phyloP scores from a whole-genome alignment of 2,329 filamentous ascomycete species.

The Aspergillus latus region DNA sequence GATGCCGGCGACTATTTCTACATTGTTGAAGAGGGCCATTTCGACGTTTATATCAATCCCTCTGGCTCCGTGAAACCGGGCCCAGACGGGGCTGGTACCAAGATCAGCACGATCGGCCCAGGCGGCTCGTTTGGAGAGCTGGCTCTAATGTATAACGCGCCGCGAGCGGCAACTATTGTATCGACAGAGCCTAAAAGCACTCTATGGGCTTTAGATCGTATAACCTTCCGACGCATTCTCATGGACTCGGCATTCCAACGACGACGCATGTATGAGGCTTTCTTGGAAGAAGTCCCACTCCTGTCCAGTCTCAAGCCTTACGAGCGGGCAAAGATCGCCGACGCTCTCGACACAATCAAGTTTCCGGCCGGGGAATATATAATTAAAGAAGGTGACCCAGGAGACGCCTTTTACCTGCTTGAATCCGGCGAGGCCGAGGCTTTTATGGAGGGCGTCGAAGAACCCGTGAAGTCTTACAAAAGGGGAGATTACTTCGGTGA shows the following conservation, averaged over 20 bases:
- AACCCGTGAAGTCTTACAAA: slow-evolving; percentile 74
- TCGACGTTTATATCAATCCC: slow-evolving; percentile 86
- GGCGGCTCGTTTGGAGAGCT: slow-evolving; percentile 96
- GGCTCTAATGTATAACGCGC: slow-evolving; percentile 97
- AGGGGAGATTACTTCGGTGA: slow-evolving; percentile 98
- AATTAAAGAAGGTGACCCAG: slow-evolving; percentile 87
- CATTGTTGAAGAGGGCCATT: slow-evolving; percentile 85
- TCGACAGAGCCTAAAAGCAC: slow-evolving; percentile 76
- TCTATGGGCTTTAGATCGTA: slow-evolving; percentile 89
- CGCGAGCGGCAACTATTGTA: slow-evolving; percentile 88
- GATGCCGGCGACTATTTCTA: slow-evolving; percentile 98
- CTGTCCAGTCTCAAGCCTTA: slow-evolving; percentile 81
- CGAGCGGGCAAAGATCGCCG: slow-evolving; percentile 95
- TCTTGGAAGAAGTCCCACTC: slow-evolving; percentile 89
- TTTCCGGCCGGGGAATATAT: slow-evolving; percentile 77
- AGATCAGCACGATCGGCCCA: slow-evolving; percentile 77
- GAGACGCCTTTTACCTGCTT: slow-evolving; percentile 86
- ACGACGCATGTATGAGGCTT: slow-evolving; percentile 94
- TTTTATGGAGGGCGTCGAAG: slow-evolving; percentile 70
- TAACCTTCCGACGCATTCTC: slow-evolving; percentile 95
- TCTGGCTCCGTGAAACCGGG: slow-evolving; percentile 76
- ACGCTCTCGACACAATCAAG: slow-evolving; percentile 89
- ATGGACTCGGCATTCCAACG: slow-evolving; percentile 98
- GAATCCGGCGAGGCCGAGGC: slow-evolving; percentile 86
- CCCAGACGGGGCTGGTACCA: slow-evolving; percentile 74